Evolutionary conservation across 306 rosid species (phyloP).

Genomic region (Datisca glomerata): DNA sequence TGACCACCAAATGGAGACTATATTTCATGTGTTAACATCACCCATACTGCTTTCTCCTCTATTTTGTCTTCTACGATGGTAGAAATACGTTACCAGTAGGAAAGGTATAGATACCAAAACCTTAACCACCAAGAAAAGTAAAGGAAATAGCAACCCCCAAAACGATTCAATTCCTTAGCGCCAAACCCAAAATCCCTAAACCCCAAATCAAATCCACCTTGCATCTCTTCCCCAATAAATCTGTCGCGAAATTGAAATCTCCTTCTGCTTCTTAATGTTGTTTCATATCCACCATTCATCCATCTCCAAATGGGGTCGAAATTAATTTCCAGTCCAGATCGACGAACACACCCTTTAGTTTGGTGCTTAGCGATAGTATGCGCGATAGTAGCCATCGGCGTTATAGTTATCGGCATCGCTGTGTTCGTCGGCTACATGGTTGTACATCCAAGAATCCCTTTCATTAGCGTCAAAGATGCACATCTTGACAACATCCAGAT

Average conservation of each 20-base stretch:
- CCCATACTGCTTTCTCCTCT: no score
- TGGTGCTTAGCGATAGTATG: conserved; percentile 59
- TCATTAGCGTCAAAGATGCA: conserved; percentile 35
- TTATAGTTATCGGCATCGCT: conserved; percentile 36
- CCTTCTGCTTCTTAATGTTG: no score
- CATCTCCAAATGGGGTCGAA: conserved; percentile 11
- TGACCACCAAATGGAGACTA: no score
- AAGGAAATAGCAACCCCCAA: no score
- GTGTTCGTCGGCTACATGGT: conserved; percentile 45
- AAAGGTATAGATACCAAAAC: conserved; percentile 76
- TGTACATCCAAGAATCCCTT: conserved; percentile 67
- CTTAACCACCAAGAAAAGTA: conserved; percentile 39
- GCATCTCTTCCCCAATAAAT: no score
- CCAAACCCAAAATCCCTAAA: no score
- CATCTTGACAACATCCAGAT: conserved; percentile 30
- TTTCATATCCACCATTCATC: no score
- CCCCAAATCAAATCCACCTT: no score
- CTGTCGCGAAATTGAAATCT: no score
- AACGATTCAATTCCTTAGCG: no score
- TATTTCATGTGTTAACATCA: no score
- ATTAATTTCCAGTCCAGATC: conserved; percentile 2
- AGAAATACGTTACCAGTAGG: conserved; percentile 9
- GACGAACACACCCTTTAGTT: conserved; percentile 34
- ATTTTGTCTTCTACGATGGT: background rate
- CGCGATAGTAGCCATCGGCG: conserved; percentile 43